phyloP scores from a whole-genome alignment of 768 basidiomycete species.

The Pilatotrama ljubarskyi region DNA sequence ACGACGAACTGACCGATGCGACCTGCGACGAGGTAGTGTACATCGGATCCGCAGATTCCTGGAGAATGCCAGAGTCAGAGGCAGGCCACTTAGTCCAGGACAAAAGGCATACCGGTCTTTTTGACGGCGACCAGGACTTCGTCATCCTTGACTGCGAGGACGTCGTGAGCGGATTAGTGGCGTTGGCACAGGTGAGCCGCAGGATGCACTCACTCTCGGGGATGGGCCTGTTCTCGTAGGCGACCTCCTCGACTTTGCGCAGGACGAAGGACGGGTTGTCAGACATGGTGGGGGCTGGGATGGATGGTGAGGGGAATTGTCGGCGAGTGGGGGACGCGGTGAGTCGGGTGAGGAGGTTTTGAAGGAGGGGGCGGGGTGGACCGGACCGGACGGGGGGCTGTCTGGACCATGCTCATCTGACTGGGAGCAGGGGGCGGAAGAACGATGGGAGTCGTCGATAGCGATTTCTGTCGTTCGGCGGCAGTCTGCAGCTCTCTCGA shows the following conservation, averaged over 20 bases:
- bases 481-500: neutral
- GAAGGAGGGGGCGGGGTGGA: slow-evolving; percentile 9
- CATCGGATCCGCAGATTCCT: slow-evolving; percentile 94
- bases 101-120: slow-evolving; percentile 73
- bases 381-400: slow-evolving; percentile 23
- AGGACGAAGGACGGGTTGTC: slow-evolving; percentile 83
- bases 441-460: slow-evolving; percentile 17
- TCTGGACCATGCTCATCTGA: slow-evolving; percentile 22
- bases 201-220: slow-evolving; percentile 52
- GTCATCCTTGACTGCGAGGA: slow-evolving; percentile 54
- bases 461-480: slow-evolving; percentile 3
- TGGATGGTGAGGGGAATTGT: slow-evolving; percentile 8
- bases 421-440: slow-evolving; percentile 13
- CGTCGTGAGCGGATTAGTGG: neutral
- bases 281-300: slow-evolving; percentile 45
- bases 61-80: slow-evolving; percentile 7
- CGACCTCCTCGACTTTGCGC: slow-evolving; percentile 63
- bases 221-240: slow-evolving; percentile 73
- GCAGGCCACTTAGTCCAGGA: neutral
- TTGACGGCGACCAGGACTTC: slow-evolving; percentile 90
- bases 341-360: slow-evolving; percentile 13
- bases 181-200: neutral
- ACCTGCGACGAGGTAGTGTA: slow-evolving; percentile 79
- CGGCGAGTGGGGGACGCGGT: neutral
- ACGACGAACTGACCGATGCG: slow-evolving; percentile 82